Percentiles rank a stretch among this genome's conserved stretches.
Conservation (phyloP, 2,329 filamentous ascomycete genomes). For the Rutstroemia sp. region DNA sequence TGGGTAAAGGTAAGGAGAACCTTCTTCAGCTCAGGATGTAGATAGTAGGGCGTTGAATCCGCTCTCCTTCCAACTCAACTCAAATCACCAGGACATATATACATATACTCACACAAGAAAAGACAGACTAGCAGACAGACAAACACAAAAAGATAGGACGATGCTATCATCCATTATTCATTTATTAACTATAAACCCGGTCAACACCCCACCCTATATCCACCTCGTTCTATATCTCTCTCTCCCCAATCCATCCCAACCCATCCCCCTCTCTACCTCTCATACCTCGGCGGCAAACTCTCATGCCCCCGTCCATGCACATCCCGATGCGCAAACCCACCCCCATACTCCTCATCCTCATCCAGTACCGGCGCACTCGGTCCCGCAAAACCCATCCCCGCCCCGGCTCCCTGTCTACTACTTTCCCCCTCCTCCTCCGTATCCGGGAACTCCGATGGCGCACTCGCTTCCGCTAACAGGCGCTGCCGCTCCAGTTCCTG, state of each 20-base stretch:
- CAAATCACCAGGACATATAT: no score
- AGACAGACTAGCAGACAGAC: no score
- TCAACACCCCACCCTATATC: neutral
- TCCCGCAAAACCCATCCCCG: conserved; percentile 21
- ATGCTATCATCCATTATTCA: neutral
- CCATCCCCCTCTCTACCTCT: conserved; percentile 11
- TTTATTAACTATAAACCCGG: no score
- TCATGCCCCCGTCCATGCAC: conserved; percentile 15
- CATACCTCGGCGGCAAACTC: conserved; percentile 25
- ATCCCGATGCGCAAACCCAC: conserved; percentile 15
- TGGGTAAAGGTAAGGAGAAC: no score
- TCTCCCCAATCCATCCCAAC: neutral
- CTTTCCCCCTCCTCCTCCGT: conserved; percentile 33
- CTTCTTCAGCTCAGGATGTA: no score
- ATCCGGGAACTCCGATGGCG: conserved; percentile 44
- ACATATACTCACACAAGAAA: no score
- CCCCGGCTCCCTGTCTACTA: conserved; percentile 1
- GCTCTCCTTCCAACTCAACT: no score
- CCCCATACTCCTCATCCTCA: conserved; percentile 45
- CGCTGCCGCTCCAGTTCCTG: conserved; percentile 55
- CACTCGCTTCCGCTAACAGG: conserved; percentile 44
- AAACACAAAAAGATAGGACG: no score
- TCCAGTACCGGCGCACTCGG: conserved; percentile 53
- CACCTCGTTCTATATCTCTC: neutral
- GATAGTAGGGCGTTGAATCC: no score